Base-by-base conservation (phyloP, 306 rosid species). In the Glycine soja region DNA sequence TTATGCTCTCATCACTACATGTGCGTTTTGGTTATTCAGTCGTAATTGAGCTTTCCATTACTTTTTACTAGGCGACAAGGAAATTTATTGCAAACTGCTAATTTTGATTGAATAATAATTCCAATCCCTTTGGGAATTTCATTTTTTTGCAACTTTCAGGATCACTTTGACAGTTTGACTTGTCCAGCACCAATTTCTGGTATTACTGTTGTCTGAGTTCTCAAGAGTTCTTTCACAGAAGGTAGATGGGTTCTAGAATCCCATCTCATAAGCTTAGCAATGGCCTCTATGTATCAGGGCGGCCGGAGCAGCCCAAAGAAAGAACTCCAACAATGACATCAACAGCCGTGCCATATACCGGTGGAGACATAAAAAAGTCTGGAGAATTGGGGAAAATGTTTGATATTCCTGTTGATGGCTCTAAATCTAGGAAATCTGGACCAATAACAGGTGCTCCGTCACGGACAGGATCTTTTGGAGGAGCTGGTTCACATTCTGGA, bases 301-400 rank as follows among this genome's bases (percentile, higher is more conserved):
- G 98, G 89, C 99, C 99, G 10, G 98, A 95, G 92, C 98, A 92
- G 85, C 99, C 94, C 12, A 95, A 93, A 87, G 99, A 95, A 89
- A 93, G 92, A 88, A 24, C 96, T 71, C 99, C 99, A 10, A 90
- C 96, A 0, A 95, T 95, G 99, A 87, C 92, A 72, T 93, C 99
- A 34, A 86, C 89, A 1, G 90, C 99, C 10, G 79, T 91, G 96
- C 99, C 99, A 48, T 95, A 95, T 81, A 93, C 99, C 12, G 99
- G 99, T 19, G 99, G 99, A 59, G 99, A 93, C 85, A 95, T 95
- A 16, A 95, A 95, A 82, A 93, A 82, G 87, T 95, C 98, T 0
- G 99, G 98, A 74, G 99, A 93, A 77, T 82, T 95, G 85, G 99
- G 98, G 10, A 95, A 95, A 89, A 95, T 95, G 99, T 95, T 95